Conservation (phyloP, 345 rosid species). For the Eucalyptus curtisii region DNA sequence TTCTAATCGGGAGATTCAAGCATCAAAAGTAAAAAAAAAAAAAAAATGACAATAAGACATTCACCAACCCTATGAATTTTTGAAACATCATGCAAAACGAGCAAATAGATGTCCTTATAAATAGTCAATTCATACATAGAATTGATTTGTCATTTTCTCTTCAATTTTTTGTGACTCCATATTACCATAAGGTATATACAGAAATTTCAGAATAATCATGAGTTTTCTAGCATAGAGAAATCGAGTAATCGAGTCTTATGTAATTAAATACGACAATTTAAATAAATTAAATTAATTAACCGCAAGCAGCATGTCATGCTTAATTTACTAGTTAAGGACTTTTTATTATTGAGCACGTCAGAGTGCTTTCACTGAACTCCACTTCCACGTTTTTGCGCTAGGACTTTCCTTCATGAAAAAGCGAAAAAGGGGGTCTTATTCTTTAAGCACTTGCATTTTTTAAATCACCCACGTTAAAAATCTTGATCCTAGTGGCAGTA, state of each 20-base stretch:
- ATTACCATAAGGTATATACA: too few relatives aligned
- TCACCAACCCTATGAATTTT: neutral
- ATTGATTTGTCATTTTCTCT: neutral
- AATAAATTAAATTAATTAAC: neutral
- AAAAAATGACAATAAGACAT: neutral
- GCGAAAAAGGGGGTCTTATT: neutral
- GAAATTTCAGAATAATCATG: too few relatives aligned
- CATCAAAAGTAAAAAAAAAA: neutral
- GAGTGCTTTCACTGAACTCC: neutral
- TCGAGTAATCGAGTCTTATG: neutral
- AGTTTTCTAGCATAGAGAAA: accelerated
- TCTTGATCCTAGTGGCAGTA: neutral
- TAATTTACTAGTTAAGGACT: neutral
- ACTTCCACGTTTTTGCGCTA: neutral
- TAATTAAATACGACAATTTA: neutral
- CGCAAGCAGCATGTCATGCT: neutral
- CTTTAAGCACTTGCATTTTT: neutral
- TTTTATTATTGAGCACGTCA: neutral
- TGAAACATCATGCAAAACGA: neutral
- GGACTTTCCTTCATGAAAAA: neutral
- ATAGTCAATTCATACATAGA: neutral
- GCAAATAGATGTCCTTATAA: neutral
- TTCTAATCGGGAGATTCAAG: neutral
- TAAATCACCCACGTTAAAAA: neutral
- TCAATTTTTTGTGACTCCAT: neutral